These are phyloP conservation scores for Yarrowia galli DNA, from an alignment of 1,139 yeast genomes.

Conservation along the genomic window DNA sequence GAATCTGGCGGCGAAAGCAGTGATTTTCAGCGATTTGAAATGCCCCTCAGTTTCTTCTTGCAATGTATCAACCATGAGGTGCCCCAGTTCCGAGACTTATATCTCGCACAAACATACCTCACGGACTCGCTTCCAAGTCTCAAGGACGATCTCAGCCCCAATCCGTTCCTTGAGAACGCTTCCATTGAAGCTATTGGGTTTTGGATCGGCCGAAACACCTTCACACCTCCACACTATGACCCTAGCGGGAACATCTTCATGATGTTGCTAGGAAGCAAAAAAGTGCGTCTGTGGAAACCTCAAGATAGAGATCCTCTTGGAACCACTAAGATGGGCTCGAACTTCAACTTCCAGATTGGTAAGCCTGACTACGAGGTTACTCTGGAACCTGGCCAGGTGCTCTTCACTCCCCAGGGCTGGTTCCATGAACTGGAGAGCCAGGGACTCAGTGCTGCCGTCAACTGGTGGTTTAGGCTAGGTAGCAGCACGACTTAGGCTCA, in stretches of 20 bases:
- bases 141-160: constrained; percentile 26
- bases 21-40: constrained; percentile 28
- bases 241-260: constrained; percentile 31
- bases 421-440: constrained; percentile 42
- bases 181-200: constrained; percentile 20
- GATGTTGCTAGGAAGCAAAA: constrained; percentile 26
- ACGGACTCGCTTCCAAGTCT: constrained; percentile 20
- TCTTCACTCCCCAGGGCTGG: constrained; percentile 38
- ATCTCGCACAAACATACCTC: constrained; percentile 33
- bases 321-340: not conserved
- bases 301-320: constrained; percentile 5
- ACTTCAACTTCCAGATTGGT: constrained; percentile 26
- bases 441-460: constrained; percentile 30
- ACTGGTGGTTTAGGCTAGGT: constrained; percentile 31
- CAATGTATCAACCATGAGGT: constrained; percentile 34
- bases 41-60: constrained; percentile 27
- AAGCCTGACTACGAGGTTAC: constrained; percentile 26
- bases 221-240: constrained; percentile 29
- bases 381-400: constrained; percentile 24
- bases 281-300: constrained; percentile 34
- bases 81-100: constrained; percentile 28
- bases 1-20: constrained; percentile 22
- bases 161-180: constrained; percentile 20
- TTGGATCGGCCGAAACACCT: constrained; percentile 36
- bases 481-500: not conserved